Evolutionary conservation across 106 monocot genomes (phyloP).

Genomic region (Allium sativum): DNA sequence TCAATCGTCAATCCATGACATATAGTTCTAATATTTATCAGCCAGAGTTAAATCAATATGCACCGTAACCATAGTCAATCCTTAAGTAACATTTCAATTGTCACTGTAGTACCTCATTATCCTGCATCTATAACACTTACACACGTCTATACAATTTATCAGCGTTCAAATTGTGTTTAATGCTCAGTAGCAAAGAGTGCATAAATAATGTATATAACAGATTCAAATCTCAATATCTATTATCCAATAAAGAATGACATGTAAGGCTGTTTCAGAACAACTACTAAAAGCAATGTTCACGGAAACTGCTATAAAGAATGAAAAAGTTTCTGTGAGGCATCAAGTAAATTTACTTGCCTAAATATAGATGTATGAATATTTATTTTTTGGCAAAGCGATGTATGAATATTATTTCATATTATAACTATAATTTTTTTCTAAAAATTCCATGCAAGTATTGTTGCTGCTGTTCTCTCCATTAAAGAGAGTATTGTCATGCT

Average conservation of each 20-base stretch:
- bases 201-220: neutral
- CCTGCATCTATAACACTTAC: neutral
- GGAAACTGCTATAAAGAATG: neutral
- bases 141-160: neutral
- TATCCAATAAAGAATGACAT: neutral
- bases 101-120: neutral
- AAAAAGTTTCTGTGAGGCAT: neutral
- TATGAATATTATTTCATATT: neutral
- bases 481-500: neutral
- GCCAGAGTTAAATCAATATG: neutral
- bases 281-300: neutral
- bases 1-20: neutral
- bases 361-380: neutral
- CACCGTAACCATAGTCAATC: neutral
- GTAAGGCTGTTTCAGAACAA: neutral
- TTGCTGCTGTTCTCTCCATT: neutral
- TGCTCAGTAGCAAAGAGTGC: no score
- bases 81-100: neutral
- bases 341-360: neutral
- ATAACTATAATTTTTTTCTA: neutral
- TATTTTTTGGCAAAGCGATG: no score
- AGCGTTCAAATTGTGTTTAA: neutral
- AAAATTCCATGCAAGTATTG: neutral
- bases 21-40: slow-evolving; percentile 1
- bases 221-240: neutral